A percentile compares a stretch with the other conserved stretches of the same genome.
phyloP scores from a whole-genome alignment of 305 asterid genomes.

The Rubia occidens region DNA sequence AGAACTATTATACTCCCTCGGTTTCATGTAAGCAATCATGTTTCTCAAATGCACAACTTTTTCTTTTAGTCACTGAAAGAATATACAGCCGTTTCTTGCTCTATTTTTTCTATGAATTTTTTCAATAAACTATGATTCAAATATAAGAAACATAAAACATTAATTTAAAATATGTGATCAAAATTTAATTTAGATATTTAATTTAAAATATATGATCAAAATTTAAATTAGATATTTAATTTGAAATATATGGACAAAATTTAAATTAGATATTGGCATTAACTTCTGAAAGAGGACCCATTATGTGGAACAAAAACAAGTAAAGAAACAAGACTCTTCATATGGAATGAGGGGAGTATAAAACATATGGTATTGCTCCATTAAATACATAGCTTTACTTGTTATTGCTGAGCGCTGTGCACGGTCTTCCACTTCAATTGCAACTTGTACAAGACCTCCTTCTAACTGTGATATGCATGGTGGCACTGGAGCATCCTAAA shows the following conservation, averaged over 20 bases:
- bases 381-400: constrained; percentile 34
- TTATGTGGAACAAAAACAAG: not conserved
- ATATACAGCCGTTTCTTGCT: not conserved
- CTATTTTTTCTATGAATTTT: not conserved
- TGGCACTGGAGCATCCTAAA: constrained; percentile 99
- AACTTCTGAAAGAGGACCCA: not conserved
- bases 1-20: not conserved
- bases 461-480: constrained; percentile 96
- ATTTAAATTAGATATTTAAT: not conserved
- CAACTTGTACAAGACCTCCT: constrained; percentile 97
- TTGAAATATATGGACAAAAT: not conserved
- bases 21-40: not conserved
- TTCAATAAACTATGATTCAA: not conserved
- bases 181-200: too few relatives aligned
- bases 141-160: not conserved
- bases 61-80: not conserved
- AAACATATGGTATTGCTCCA: not conserved
- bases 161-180: not conserved
- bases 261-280: not conserved
- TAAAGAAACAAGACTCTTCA: not conserved
- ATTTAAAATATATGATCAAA: not conserved
- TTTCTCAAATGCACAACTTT: not conserved
- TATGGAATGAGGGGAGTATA: not conserved
- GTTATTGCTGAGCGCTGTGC: constrained; percentile 92
- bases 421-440: constrained; percentile 98